Evolutionary conservation across 2,329 filamentous ascomycete species (phyloP).

Genomic region (Metarhizium humberi): DNA sequence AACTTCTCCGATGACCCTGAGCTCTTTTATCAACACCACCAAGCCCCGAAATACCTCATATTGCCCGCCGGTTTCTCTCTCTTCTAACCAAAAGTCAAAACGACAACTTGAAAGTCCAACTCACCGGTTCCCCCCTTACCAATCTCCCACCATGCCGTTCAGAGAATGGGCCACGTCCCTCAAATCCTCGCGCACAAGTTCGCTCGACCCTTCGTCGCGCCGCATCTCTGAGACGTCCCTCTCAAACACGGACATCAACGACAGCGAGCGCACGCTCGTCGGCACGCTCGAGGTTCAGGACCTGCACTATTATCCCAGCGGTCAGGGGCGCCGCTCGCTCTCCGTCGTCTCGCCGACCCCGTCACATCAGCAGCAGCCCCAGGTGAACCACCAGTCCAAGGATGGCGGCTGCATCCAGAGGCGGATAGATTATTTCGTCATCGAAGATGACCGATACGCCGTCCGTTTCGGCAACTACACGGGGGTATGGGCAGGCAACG

Average conservation of each 20-base stretch:
- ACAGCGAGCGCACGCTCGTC: conserved; percentile 6
- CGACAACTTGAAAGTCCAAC: no score
- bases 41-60: no score
- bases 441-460: conserved; percentile 4
- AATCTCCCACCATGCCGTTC: conserved; percentile 1
- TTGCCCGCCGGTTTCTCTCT: no score
- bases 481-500: conserved; percentile 11
- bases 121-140: background rate
- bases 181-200: background rate
- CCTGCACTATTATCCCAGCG: background rate
- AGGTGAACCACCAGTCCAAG: background rate
- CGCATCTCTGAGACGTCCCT: background rate
- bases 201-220: background rate
- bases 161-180: conserved; percentile 2
- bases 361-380: background rate
- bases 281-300: background rate
- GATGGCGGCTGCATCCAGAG: conserved; percentile 5
- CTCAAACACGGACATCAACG: conserved; percentile 2
- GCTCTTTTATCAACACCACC: no score
- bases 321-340: background rate
- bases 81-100: no score
- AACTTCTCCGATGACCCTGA: background rate
- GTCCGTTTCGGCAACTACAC: conserved; percentile 12
- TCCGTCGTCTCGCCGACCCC: background rate
- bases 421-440: conserved; percentile 9